Conservation (phyloP, 140 eudicot genomes). For the Flaveria floridana region DNA sequence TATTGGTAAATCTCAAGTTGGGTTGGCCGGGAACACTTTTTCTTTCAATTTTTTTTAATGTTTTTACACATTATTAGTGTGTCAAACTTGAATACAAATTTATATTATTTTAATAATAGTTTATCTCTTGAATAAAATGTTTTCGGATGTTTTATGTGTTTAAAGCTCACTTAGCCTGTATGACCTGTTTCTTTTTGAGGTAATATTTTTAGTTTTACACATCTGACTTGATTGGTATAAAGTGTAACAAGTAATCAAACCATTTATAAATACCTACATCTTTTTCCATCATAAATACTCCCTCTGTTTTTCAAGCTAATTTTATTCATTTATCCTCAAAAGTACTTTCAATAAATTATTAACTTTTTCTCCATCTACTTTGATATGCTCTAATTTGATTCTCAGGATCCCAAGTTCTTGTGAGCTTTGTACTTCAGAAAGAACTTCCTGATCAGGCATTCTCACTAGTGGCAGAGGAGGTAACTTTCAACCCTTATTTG, state of each 20-base stretch:
- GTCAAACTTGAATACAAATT: neutral
- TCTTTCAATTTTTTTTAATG: neutral
- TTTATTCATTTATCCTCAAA: neutral
- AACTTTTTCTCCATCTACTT: slow-evolving; percentile 3
- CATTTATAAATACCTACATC: neutral
- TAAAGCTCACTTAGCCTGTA: neutral
- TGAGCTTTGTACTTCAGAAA: slow-evolving; percentile 72
- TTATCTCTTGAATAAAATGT: neutral
- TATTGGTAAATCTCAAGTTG: neutral
- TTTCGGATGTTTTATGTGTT: neutral
- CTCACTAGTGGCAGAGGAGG: slow-evolving; percentile 97
- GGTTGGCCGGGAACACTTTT: slow-evolving; percentile 12
- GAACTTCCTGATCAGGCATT: slow-evolving; percentile 72
- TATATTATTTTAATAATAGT: neutral
- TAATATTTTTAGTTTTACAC: neutral
- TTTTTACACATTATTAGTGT: neutral
- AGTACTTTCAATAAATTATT: neutral
- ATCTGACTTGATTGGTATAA: neutral
- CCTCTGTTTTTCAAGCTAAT: neutral
- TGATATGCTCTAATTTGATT: slow-evolving; percentile 32
- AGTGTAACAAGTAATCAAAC: neutral
- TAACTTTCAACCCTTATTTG: slow-evolving; percentile 33
- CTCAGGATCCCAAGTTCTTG: slow-evolving; percentile 87
- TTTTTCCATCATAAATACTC: slow-evolving; percentile 4
- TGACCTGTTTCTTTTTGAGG: neutral